Percentiles rank a stretch among this genome's conserved stretches.
Evolutionary conservation across 352 stramenopile genomes (phyloP).

Genomic region (Phytopythium helicoides): DNA sequence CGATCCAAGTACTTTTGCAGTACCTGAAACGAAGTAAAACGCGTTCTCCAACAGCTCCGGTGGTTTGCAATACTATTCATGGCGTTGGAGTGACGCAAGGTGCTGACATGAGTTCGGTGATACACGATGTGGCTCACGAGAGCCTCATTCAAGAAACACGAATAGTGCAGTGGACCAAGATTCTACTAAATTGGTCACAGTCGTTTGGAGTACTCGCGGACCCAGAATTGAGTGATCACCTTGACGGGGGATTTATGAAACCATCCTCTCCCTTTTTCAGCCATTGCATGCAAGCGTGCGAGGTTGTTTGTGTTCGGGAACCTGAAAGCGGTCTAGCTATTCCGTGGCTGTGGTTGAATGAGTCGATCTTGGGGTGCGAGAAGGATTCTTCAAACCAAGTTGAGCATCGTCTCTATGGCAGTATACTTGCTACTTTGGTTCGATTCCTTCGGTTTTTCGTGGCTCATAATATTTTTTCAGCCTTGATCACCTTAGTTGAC

Average conservation of each 20-base stretch:
- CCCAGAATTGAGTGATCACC: conserved; percentile 12
- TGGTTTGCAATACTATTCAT: too few relatives aligned
- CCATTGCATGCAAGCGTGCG: conserved; percentile 41
- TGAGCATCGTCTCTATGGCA: background rate
- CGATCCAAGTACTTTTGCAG: conserved; percentile 2
- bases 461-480: conserved; percentile 21
- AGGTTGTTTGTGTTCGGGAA: conserved; percentile 37
- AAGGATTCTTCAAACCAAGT: conserved; percentile 6
- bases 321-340: conserved; percentile 12
- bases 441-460: conserved; percentile 8
- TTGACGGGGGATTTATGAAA: conserved; percentile 32
- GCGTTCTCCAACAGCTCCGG: too few relatives aligned
- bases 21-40: background rate
- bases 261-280: conserved; percentile 16
- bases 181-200: conserved; percentile 38
- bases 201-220: conserved; percentile 40
- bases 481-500: conserved; percentile 16
- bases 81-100: too few relatives aligned
- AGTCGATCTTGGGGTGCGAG: background rate
- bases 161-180: conserved; percentile 10
- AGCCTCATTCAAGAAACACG: background rate
- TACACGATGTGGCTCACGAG: too few relatives aligned
- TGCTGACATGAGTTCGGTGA: too few relatives aligned
- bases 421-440: background rate
- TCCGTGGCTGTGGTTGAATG: conserved; percentile 56